Conservation (phyloP, 176 grass and related monocot species). For the Zoysia pacifica region DNA sequence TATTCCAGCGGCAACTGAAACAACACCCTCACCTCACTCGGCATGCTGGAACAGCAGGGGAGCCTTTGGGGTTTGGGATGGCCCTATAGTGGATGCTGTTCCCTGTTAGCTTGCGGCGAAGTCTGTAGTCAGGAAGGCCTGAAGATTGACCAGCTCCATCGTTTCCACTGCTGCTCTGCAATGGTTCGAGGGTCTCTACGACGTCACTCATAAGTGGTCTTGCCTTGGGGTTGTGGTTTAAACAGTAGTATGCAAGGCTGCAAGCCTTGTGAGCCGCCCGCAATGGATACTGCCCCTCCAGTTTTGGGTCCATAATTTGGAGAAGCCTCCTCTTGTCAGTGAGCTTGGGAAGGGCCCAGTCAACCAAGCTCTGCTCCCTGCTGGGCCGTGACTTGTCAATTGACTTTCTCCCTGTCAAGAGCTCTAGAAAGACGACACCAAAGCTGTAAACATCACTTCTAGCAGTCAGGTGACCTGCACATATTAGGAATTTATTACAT, state of each 20-base stretch:
- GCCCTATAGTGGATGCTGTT: slow-evolving; percentile 70
- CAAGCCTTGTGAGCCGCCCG: slow-evolving; percentile 90
- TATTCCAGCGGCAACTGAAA: slow-evolving; percentile 42
- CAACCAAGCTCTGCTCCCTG: slow-evolving; percentile 91
- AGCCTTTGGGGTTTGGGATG: slow-evolving; percentile 64
- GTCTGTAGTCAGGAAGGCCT: slow-evolving; percentile 49
- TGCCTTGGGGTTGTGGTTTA: slow-evolving; percentile 94
- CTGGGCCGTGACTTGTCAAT: slow-evolving; percentile 89
- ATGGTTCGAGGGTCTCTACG: slow-evolving; percentile 79
- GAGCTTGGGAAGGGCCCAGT: slow-evolving; percentile 88
- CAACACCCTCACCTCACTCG: slow-evolving; percentile 72
- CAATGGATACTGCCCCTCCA: slow-evolving; percentile 79
- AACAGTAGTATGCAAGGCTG: slow-evolving; percentile 91
- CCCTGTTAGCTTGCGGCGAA: slow-evolving; percentile 46
- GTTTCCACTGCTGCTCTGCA: slow-evolving; percentile 55
- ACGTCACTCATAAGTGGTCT: slow-evolving; percentile 94
- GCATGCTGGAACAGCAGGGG: slow-evolving; percentile 68
- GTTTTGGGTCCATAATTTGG: slow-evolving; percentile 71
- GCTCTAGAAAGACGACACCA: slow-evolving; percentile 87
- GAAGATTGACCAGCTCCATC: slow-evolving; percentile 34
- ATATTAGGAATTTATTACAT: slow-evolving; percentile 22
- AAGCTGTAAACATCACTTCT: slow-evolving; percentile 98
- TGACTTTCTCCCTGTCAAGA: slow-evolving; percentile 83
- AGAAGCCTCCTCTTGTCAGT: slow-evolving; percentile 89
- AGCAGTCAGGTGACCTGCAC: slow-evolving; percentile 88